Base-by-base conservation (phyloP, 441 rosid genomes). In the Aleurites moluccanus region DNA sequence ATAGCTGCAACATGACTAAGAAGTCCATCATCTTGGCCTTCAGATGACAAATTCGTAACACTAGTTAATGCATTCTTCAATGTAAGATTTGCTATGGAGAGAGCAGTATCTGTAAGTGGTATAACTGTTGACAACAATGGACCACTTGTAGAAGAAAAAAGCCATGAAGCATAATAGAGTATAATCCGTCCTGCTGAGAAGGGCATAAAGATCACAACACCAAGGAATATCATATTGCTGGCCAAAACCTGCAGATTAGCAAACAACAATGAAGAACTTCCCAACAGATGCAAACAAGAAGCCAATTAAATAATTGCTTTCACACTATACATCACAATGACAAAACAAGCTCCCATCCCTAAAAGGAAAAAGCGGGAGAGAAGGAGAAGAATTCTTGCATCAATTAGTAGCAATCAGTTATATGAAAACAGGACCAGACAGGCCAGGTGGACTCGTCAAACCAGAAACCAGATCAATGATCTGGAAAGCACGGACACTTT, bases 141-240 rank as follows among this genome's bases (percentile, higher is more conserved):
- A 78, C 90, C 93, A 78, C 81, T 90, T 77, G 96, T 91, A 87
- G 93, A 86, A 68, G 94, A 86, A 80, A 92, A 89, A 72, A 93
- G 75, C 97, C 98, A 91, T 47, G 98, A 87, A 52, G 83, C 66
- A 77, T 92, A 79, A 72, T 91, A 85, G 52, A 93, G 84, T 65
- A 87, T 86, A 50, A 91, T 74, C 74, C 99, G 92, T 72, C 99
- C 99, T 21, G 93, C 53, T 21, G 98, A 90, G 80, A 96, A 96
- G 68, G 99, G 99, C 68, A 92, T 85, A 70, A 96, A 90, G 84
- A 96, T 86, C 64, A 96, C 92, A 73, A 91, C 97, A 21, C 97
- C 97, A 38, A 96, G 99, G 93, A 96, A 96, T 85, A 96, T 96
- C 96, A 93, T 92, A 80, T 93, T 96, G 91, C 99, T 96, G 0